phyloP scores from a whole-genome alignment of 2,329 filamentous ascomycete genomes.

The Hypomyces perniciosus region DNA sequence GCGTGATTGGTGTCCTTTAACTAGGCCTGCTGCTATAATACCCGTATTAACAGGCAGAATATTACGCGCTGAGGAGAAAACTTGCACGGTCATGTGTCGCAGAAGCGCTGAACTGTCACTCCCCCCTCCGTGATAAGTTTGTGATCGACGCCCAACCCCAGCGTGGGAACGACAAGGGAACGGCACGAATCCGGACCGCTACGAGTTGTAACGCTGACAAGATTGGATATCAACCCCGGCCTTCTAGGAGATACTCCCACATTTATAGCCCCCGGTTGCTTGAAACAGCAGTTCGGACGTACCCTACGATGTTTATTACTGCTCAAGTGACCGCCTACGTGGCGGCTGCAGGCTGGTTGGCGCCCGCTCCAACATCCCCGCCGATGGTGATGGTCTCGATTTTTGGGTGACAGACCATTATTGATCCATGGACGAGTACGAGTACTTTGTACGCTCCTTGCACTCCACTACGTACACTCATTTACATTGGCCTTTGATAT shows the following conservation, averaged over 20 bases:
- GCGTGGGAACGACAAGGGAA: neutral
- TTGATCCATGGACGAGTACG: too few relatives aligned
- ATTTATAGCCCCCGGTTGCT: neutral
- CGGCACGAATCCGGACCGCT: neutral
- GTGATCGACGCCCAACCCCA: neutral
- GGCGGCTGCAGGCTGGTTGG: conserved; percentile 12
- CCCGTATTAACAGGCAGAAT: too few relatives aligned
- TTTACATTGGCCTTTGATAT: neutral
- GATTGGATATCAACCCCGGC: neutral
- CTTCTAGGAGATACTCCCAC: neutral
- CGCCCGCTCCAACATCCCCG: conserved; percentile 10
- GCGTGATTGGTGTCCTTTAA: neutral
- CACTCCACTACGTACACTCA: neutral
- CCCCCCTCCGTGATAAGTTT: neutral
- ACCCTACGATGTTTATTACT: conserved; percentile 7
- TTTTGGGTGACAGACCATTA: neutral
- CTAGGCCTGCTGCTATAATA: neutral
- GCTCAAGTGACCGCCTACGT: conserved; percentile 17
- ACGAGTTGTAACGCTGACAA: too few relatives aligned
- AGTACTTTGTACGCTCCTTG: neutral
- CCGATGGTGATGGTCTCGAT: conserved; percentile 3
- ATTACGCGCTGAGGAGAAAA: neutral
- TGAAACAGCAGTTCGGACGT: conserved; percentile 2
- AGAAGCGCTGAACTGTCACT: conserved; percentile 4
- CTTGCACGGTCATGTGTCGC: conserved; percentile 3